Base-by-base conservation (phyloP, 768 basidiomycete species). In the Pleurotus cornucopiae region DNA sequence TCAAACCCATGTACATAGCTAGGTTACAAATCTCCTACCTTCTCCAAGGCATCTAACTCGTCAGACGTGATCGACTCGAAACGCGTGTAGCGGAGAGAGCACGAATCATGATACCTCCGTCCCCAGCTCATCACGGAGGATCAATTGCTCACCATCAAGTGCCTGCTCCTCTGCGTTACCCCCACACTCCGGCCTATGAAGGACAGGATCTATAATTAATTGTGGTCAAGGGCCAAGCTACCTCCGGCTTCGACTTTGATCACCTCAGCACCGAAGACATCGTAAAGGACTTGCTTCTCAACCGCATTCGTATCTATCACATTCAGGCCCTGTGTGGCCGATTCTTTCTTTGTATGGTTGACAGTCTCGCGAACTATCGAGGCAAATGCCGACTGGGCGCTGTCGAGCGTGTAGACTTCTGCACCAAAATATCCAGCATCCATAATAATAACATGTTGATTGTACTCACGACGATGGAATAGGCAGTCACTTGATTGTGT, bases 211-310 rank as follows among this genome's bases (percentile, higher is more conserved):
- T 44, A 44, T 44, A 16, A 6, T 16, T 44, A 44, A n/a, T 2
- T n/a, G 41, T 13, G 20, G 41, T 16, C 41, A 44, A 21, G 41
- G 14, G 41, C 41, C 4, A 6, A 16, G 41, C n/a, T 47, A 44
- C 46, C 16, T 47, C 46, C 46, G 46, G 46, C 46, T 47, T 20
- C 46, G 23, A 23, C 46, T 47, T 47, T 16, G 23, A 47, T 47
- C 14, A 47, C 46, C 46, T 47, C 46, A 47, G 16, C 46, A 23
- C 46, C 46, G 46, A 47, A 20, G 46, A 47, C 46, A 47, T 47
- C 46, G 46, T 47, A 47, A 16, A 47, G 46, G 14, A 6, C 13
- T 23, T 44, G 46, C 13, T 20, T 23, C 43, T n/a, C n/a, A 44
- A 12, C 20, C 43, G 43, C 43, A 16, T 21, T 7, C 23, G 46